These are phyloP conservation scores for Monilinia fructicola DNA, from an alignment of 2,329 filamentous ascomycete genomes.

Conservation along the genomic window DNA sequence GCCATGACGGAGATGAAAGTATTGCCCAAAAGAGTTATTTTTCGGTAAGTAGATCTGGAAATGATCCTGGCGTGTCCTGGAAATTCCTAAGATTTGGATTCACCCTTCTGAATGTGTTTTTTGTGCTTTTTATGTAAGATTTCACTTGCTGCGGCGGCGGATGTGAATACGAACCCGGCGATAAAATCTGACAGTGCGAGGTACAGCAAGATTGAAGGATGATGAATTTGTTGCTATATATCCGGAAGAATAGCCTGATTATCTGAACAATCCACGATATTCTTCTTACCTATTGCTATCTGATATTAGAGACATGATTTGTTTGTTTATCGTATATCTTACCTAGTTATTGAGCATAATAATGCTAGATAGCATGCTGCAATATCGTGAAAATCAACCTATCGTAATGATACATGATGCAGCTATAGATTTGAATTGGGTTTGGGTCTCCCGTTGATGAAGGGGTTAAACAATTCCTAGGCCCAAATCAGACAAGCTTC, in stretches of 20 bases:
- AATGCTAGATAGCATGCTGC: conserved; percentile 4
- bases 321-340: not conserved
- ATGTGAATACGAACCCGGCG: conserved; percentile 23
- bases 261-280: conserved; percentile 18
- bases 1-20: conserved; percentile 14
- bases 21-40: conserved; percentile 4
- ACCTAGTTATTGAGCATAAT: not conserved
- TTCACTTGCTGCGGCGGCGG: conserved; percentile 23
- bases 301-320: conserved; percentile 4
- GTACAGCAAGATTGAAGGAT: conserved; percentile 19
- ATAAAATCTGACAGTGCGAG: conserved; percentile 19
- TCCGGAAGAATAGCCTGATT: conserved; percentile 17
- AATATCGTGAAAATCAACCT: conserved; percentile 6
- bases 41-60: conserved; percentile 7
- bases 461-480: not conserved
- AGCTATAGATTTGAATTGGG: not conserved
- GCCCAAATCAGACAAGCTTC: conserved; percentile 13
- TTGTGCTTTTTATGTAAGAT: conserved; percentile 3
- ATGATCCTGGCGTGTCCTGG: conserved; percentile 5
- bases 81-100: not conserved
- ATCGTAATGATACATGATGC: not conserved
- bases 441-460: conserved; percentile 18
- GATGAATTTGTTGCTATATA: conserved; percentile 16
- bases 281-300: not conserved
- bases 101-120: not conserved